Evolutionary conservation across 2,329 filamentous ascomycete species (phyloP).

Genomic region (Cercospora zeina): DNA sequence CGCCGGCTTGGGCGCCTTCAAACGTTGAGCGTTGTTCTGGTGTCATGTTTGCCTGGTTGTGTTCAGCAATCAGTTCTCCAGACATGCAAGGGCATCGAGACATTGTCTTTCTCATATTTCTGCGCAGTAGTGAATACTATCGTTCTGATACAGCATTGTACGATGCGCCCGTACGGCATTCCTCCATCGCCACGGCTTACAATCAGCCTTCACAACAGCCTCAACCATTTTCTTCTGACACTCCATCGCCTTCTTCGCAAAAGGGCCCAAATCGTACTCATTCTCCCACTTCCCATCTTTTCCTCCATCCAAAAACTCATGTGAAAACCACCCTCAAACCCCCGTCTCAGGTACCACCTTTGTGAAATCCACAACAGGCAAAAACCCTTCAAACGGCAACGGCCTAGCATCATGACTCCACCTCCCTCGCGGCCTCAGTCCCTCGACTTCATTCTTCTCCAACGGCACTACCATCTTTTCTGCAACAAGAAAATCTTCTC

Average conservation of each 20-base stretch:
- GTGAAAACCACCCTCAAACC: constrained; percentile 65
- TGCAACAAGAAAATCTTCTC: constrained; percentile 75
- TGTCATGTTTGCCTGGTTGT: constrained; percentile 1
- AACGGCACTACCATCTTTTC: constrained; percentile 60
- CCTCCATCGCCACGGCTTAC: background rate
- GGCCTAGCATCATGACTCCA: constrained; percentile 74
- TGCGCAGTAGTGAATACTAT: constrained; percentile 1
- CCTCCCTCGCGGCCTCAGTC: constrained; percentile 60
- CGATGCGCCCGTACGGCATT: background rate
- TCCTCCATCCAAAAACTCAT: constrained; percentile 69
- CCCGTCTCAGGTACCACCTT: constrained; percentile 67
- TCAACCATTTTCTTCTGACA: constrained; percentile 46
- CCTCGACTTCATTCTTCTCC: constrained; percentile 51
- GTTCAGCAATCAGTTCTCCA: background rate
- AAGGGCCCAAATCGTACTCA: constrained; percentile 48
- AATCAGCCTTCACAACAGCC: constrained; percentile 14
- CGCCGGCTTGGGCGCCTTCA: background rate
- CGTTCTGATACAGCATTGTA: background rate
- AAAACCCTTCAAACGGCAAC: constrained; percentile 68
- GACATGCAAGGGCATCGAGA: background rate
- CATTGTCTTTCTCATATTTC: background rate
- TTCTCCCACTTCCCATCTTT: constrained; percentile 55
- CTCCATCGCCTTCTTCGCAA: constrained; percentile 37
- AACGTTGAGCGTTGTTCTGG: constrained; percentile 1
- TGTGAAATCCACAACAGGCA: constrained; percentile 66